Conservation (phyloP, 2,329 filamentous ascomycete genomes). For the Onygenales sp. region DNA sequence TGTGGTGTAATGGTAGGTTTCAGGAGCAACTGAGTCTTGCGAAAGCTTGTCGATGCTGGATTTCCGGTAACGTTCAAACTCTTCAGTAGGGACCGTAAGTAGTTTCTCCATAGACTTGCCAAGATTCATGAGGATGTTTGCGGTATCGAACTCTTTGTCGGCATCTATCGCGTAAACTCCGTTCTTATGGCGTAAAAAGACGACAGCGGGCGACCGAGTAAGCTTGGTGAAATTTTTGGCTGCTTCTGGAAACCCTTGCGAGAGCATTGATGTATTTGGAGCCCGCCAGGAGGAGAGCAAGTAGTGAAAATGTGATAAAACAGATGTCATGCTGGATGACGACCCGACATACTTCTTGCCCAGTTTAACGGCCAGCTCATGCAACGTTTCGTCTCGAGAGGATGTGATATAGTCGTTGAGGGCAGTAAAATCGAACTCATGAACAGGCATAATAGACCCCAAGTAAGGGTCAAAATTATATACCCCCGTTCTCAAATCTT, state of each 20-base stretch:
- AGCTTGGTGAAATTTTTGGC: slow-evolving; percentile 62
- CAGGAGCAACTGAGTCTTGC: slow-evolving; percentile 57
- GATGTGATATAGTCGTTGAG: slow-evolving; percentile 85
- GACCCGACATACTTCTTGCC: slow-evolving; percentile 82
- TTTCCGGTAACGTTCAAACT: slow-evolving; percentile 77
- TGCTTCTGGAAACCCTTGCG: slow-evolving; percentile 54
- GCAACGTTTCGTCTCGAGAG: slow-evolving; percentile 66
- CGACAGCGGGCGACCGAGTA: slow-evolving; percentile 62
- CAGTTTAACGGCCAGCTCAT: slow-evolving; percentile 56
- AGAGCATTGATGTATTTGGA: slow-evolving; percentile 58
- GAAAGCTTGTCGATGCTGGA: slow-evolving; percentile 58
- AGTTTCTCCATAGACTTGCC: slow-evolving; percentile 97
- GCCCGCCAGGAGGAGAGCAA: slow-evolving; percentile 75
- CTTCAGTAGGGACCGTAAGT: slow-evolving; percentile 68
- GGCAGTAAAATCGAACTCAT: slow-evolving; percentile 84
- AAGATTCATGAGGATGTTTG: slow-evolving; percentile 81
- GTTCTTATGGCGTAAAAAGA: slow-evolving; percentile 73
- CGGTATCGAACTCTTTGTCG: slow-evolving; percentile 80
- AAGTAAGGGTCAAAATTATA: slow-evolving; percentile 98
- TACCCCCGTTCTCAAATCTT: slow-evolving; percentile 76
- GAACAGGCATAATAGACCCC: slow-evolving; percentile 81
- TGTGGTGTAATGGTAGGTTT: slow-evolving; percentile 80
- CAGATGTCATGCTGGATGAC: slow-evolving; percentile 90
- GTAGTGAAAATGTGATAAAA: slow-evolving; percentile 85
- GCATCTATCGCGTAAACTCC: slow-evolving; percentile 91